Evolutionary conservation across 495 filamentous ascomycete species (phyloP), one percentile per base, ranked within the genome.

Genomic region (Penicillium psychrofluorescens): DNA sequence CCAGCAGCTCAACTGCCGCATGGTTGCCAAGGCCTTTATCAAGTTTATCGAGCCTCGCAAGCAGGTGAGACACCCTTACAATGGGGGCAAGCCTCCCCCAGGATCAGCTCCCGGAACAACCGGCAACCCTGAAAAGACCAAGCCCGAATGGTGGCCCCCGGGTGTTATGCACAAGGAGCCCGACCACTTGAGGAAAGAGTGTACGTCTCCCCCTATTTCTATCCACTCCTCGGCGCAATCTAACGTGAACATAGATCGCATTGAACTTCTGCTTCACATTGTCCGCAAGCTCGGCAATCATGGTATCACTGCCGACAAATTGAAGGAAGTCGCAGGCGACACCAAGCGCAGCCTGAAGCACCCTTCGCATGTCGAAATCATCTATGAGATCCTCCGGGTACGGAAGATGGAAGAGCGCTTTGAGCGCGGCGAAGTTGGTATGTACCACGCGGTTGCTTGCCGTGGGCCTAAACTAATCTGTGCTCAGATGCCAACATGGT

Each of bases 21-120:
- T 68, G 46, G 77, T 92, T 14, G 79, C 79, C 15, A 91, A 90
- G 57, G 82, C 77, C 15, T 91, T 87, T 66, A 83, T 95, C 50
- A 88, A 85, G 54, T 75, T 81, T 22, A 81, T 94, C 6, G 84
- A 88, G 45, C 85, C 88, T 1, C 88, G 85, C 54, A 95, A 95
- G 58, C 87, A 94, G 59, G 79, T 81, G 0, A 41, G 55, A 43
- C 55, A 58, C 49, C 57, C 57, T 16, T 96, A 95, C 61, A 90
- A 84, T 16, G 74, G 78, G 12, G 75, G 81, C 35, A 61, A 59
- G 42, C 53, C 61, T 8, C 59, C 60, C 29, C 45, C 59, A 38
- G 63, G 64, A 16, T 61, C 61, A 22, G 48, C 63, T 7, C 61
- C 66, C 0, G 68, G 64, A n/a, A 47, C 62, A 12, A 65, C 59